Base-by-base conservation (phyloP, 371 early-diverging fungal species). In the Mucor irregularis region DNA sequence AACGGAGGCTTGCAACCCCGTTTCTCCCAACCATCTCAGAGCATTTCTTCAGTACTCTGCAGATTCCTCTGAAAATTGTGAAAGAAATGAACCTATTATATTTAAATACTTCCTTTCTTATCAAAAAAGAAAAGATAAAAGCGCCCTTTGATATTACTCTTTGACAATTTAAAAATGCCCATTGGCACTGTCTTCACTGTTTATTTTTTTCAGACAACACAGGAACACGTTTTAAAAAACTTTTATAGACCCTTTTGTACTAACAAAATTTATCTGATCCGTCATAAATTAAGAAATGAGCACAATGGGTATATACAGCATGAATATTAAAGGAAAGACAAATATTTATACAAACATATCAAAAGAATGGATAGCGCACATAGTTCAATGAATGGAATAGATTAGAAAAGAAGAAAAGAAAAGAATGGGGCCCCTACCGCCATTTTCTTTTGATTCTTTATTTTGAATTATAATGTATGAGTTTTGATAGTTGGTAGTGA, bases 311-410 rank as follows among this genome's bases (percentile, higher is more conserved):
- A 49, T 49, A 38, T 49, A 49, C 38, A 37, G 49, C 49, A 49
- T 49, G 16, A 49, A 49, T 49, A 38, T 34, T 49, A 37, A 49
- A 49, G 38, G 49, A 49, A 35, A 49, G 49, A 6, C 38, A 35
- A 37, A 49, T 37, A 49, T 25, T 24, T 33, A 49, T 49, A 49
- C 38, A 49, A 49, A 49, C 38, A 49, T 37, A 49, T 35, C 16
- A 49, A 49, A 49, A 25, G 38, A 49, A 49, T 49, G 38, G 26
- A 49, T 49, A 49, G 49, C 24, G 49, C 50, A 37, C 26, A 37
- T 34, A 37, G 25, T 50, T 49, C 4, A 35, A 49, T 49, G 49
- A 49, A 35, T 49, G 49, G 30, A 47, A 33, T 33, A 33, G 34
- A 21, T 33, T 47, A 47, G n/a, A 30, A 28, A 30, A 19, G 46